A percentile compares a stretch with the other conserved stretches of the same genome.
These are phyloP conservation scores for Ploettnerulaceae sp. DNA, from an alignment of 2,329 filamentous ascomycete species.

Conservation along the genomic window DNA sequence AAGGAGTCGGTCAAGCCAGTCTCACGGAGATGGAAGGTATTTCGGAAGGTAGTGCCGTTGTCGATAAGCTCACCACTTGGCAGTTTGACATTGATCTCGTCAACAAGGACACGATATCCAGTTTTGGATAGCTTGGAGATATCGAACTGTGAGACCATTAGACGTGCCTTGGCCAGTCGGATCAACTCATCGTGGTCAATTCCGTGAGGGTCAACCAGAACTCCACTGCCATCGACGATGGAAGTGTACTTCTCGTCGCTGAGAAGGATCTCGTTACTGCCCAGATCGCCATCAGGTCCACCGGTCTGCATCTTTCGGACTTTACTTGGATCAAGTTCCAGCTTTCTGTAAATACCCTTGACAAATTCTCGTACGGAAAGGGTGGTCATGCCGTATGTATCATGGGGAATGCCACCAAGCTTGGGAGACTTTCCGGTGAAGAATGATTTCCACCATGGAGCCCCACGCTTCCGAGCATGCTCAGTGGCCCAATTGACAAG, in stretches of 20 bases:
- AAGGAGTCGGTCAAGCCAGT: conserved; percentile 78
- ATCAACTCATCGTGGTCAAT: conserved; percentile 78
- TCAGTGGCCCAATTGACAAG: conserved; percentile 98
- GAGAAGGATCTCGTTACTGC: conserved; percentile 95
- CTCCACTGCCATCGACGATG: conserved; percentile 94
- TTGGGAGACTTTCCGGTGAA: conserved; percentile 98
- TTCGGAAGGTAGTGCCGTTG: conserved; percentile 94
- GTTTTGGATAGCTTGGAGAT: conserved; percentile 76
- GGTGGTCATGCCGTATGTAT: conserved; percentile 96
- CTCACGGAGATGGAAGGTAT: conserved; percentile 89
- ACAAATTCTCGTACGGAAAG: conserved; percentile 95
- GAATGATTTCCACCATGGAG: conserved; percentile 99
- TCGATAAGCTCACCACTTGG: conserved; percentile 80
- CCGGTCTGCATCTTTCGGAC: conserved; percentile 96
- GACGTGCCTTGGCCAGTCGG: conserved; percentile 77
- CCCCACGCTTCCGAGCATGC: conserved; percentile 80
- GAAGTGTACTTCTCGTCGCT: conserved; percentile 93
- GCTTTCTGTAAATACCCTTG: conserved; percentile 93
- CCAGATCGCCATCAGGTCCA: conserved; percentile 92
- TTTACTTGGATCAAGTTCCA: conserved; percentile 77
- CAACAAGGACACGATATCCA: conserved; percentile 87
- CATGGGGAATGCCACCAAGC: conserved; percentile 93
- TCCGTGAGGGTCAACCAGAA: conserved; percentile 88
- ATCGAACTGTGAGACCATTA: conserved; percentile 89
- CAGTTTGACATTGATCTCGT: conserved; percentile 83